phyloP scores from a whole-genome alignment of 1,139 yeast genomes.

The Eremothecium sinecaudum region DNA sequence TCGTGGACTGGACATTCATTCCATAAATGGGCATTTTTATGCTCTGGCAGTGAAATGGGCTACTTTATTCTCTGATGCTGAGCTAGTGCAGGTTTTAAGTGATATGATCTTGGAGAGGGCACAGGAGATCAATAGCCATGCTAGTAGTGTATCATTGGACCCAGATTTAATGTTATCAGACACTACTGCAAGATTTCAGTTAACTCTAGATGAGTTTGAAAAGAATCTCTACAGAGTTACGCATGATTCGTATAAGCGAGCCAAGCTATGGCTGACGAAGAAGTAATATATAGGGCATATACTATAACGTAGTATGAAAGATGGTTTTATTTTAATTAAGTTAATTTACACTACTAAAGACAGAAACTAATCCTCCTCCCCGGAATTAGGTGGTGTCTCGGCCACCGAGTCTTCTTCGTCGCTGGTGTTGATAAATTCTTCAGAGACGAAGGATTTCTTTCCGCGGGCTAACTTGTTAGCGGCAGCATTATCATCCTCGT shows the following conservation, averaged over 20 bases:
- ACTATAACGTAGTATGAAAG: background rate
- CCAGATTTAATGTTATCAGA: constrained; percentile 9
- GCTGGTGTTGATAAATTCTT: constrained; percentile 45
- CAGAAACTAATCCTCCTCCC: background rate
- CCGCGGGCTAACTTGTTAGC: constrained; percentile 26
- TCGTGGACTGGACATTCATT: constrained; percentile 54
- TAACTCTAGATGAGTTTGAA: constrained; percentile 70
- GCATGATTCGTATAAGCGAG: constrained; percentile 52
- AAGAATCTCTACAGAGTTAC: constrained; percentile 48
- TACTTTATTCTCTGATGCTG: constrained; percentile 54
- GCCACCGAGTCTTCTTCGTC: constrained; percentile 35
- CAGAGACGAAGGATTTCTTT: constrained; percentile 34
- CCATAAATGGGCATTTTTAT: constrained; percentile 59
- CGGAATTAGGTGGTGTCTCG: background rate
- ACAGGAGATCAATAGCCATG: constrained; percentile 61
- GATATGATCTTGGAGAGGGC: constrained; percentile 55
- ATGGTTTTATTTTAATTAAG: background rate
- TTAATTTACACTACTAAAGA: background rate
- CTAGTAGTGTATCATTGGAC: constrained; percentile 31
- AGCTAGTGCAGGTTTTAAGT: constrained; percentile 44
- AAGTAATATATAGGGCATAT: constrained; percentile 6
- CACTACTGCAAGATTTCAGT: constrained; percentile 34
- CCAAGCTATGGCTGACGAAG: constrained; percentile 50
- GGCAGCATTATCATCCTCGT: constrained; percentile 13
- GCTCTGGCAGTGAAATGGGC: constrained; percentile 69